Base-by-base conservation (phyloP, 169 alveolate species). In the Perkinsus olseni region DNA sequence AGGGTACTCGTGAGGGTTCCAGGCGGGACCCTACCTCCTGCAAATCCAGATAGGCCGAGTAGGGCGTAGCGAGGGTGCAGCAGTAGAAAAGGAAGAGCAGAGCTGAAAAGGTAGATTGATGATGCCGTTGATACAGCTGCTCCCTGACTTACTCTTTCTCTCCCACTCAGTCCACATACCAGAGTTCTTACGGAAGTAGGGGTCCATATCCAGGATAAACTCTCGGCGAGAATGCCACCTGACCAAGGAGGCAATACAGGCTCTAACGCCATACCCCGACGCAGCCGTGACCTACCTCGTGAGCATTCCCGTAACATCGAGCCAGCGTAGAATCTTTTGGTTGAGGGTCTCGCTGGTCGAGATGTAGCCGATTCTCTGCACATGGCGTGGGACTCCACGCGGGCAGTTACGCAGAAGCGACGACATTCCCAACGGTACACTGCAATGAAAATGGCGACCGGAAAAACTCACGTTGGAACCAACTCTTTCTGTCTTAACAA, bases 141-240 rank as follows among this genome's bases (percentile, higher is more conserved):
- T 40, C 21, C 11, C 50, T 3, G 11, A 11, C 94, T 92, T 94
- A 74, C 93, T 92, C 39, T 94, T 94, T 91, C 96, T 94, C 92
- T 94, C 96, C 50, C 93, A 94, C 51, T 94, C 96, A 40, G 96
- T 94, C 93, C 93, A 90, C 96, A 94, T 94, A 45, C 93, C 96
- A 40, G 96, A 92, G 28, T 94, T 92, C 62, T 93, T 93, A 92
- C 96, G 93, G 37, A 94, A 92, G 92, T 94, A 94, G 45, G 96
- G 96, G 45, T 94, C 96, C 93, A 94, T 93, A 94, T 94, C 96
- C 17, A 94, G 93, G 74, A 94, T 93, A 94, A 94, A 94, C 82
- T 94, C 96, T 45, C 93, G 93, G 74, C 96, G 93, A 38, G 74
- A 92, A 93, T 94, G 82, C 82, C 82, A 62, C 82, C 82, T 62